These are phyloP conservation scores for Russula vinacea DNA, from an alignment of 768 basidiomycete genomes.

Conservation along the genomic window DNA sequence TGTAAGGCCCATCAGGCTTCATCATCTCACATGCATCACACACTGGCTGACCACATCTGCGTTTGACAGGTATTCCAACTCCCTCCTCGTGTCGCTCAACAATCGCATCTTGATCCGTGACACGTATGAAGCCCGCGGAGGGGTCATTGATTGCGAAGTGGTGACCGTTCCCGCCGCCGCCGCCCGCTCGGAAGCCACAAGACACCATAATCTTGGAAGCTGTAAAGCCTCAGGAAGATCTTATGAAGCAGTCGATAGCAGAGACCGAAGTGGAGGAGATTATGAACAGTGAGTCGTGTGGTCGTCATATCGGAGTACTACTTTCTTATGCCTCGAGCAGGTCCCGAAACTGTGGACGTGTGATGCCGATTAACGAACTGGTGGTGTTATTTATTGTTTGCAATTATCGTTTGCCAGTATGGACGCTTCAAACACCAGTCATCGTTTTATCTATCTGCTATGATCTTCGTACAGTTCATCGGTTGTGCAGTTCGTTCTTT, in stretches of 20 bases:
- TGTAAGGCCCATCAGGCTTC: slow-evolving; percentile 2
- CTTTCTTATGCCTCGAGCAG: neutral
- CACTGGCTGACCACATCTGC: too few relatives aligned
- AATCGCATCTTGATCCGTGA: slow-evolving; percentile 21
- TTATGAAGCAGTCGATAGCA: neutral
- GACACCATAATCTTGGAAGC: neutral
- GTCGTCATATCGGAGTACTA: neutral
- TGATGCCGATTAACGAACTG: neutral
- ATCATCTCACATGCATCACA: too few relatives aligned
- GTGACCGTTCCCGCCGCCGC: neutral
- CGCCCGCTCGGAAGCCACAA: neutral
- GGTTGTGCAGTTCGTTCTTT: neutral
- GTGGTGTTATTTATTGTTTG: neutral
- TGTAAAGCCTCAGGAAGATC: neutral
- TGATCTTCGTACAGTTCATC: neutral
- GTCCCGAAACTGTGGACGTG: neutral
- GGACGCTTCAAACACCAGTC: neutral
- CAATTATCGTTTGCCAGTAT: neutral
- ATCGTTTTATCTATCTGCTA: neutral
- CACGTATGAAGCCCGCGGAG: neutral
- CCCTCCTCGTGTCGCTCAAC: slow-evolving; percentile 33
- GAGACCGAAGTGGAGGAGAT: neutral
- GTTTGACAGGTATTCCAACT: slow-evolving; percentile 30
- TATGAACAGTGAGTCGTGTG: neutral
- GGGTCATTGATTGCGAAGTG: neutral